Conservation (phyloP, 164 flowering plant species). For the Vitis amurensis region DNA sequence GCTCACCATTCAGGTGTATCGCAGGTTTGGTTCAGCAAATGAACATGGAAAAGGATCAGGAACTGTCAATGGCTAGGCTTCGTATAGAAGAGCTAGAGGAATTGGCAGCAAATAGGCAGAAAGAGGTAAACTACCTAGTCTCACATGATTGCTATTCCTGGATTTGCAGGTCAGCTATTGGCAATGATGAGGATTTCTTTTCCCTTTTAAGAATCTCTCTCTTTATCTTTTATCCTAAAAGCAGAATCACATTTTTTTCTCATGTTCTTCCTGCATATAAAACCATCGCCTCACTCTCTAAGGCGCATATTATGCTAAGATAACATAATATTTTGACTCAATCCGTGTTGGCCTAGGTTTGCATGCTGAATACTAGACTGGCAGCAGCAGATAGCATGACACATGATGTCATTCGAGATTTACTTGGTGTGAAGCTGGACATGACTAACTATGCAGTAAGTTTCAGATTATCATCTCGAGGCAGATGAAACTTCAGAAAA, state of each 20-base stretch:
- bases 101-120: slow-evolving; percentile 57
- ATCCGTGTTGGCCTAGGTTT: slow-evolving; percentile 43
- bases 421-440: slow-evolving; percentile 88
- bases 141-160: neutral
- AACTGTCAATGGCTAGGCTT: slow-evolving; percentile 55
- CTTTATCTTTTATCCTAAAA: too few relatives aligned
- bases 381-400: slow-evolving; percentile 95
- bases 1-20: slow-evolving; percentile 93
- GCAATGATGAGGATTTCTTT: neutral
- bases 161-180: neutral
- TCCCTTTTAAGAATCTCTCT: too few relatives aligned
- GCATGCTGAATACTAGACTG: slow-evolving; percentile 70
- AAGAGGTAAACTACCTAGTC: slow-evolving; percentile 49
- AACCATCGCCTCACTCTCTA: neutral
- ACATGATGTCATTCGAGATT: slow-evolving; percentile 90
- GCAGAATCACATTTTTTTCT: too few relatives aligned
- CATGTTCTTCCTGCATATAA: neutral
- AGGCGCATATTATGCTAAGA: neutral
- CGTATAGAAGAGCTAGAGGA: slow-evolving; percentile 73
- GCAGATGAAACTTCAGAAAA: neutral
- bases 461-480: slow-evolving; percentile 8
- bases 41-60: slow-evolving; percentile 81
- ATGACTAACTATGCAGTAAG: slow-evolving; percentile 86
- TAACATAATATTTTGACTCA: neutral
- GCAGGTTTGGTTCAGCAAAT: slow-evolving; percentile 72